phyloP scores from a whole-genome alignment of 495 filamentous ascomycete genomes.

The Clavariopsis aquatica region DNA sequence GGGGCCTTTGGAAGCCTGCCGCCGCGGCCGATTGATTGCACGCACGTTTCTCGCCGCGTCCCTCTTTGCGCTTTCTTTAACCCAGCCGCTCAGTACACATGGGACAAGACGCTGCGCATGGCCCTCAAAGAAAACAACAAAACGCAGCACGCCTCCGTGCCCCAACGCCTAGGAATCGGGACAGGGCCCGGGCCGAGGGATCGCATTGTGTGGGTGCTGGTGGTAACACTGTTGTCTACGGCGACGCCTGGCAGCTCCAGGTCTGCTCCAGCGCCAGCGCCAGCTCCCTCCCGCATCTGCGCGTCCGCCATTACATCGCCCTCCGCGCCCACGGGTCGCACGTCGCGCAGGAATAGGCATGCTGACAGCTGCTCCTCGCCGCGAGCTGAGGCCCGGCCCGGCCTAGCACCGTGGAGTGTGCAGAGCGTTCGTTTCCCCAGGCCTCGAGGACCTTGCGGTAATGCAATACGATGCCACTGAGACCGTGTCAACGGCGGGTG shows the following conservation, averaged over 20 bases:
- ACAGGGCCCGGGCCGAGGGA: not conserved
- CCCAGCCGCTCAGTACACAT: no score
- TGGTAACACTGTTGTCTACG: no score
- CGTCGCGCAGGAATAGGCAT: not conserved
- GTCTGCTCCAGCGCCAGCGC: no score
- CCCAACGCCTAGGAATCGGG: not conserved
- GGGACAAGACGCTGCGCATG: no score
- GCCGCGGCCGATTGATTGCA: not conserved
- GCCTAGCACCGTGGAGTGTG: not conserved
- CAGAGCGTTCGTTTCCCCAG: not conserved
- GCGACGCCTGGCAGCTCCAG: no score
- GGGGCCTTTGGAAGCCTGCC: not conserved
- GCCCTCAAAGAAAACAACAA: constrained; percentile 11
- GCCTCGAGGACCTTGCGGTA: no score
- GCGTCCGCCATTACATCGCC: no score
- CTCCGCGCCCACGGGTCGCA: no score
- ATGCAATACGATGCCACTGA: not conserved
- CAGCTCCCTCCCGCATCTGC: no score
- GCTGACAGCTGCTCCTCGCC: not conserved
- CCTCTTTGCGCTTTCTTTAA: not conserved
- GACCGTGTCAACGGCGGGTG: not conserved
- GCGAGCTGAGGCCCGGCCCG: not conserved
- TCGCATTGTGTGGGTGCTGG: not conserved
- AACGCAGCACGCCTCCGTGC: not conserved
- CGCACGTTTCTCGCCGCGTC: not conserved